These are phyloP conservation scores for Hanseniaspora sp. DNA, from an alignment of 1,139 yeast species.

Conservation along the genomic window DNA sequence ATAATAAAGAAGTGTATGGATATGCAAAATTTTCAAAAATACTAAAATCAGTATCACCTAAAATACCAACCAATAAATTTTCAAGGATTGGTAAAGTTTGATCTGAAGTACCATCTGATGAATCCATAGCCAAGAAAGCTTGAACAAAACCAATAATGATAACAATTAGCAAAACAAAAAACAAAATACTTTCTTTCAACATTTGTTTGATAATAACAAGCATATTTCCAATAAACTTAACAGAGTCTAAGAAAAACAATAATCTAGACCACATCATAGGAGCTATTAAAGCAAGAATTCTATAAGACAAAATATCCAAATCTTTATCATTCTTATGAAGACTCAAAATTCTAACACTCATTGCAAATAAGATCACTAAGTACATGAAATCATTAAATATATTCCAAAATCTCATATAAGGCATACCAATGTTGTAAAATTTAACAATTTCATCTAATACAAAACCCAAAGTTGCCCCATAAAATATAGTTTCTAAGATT, in stretches of 20 bases:
- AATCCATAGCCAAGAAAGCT: conserved; percentile 77
- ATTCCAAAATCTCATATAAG: conserved; percentile 69
- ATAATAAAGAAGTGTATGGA: conserved; percentile 70
- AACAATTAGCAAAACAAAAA: conserved; percentile 60
- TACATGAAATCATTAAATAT: conserved; percentile 67
- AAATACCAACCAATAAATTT: conserved; percentile 57
- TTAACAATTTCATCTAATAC: conserved; percentile 57
- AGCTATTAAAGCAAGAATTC: conserved; percentile 67
- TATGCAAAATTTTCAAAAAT: conserved; percentile 65
- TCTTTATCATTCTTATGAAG: conserved; percentile 29
- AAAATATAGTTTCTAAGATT: conserved; percentile 46
- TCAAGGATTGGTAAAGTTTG: conserved; percentile 55
- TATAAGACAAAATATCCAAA: conserved; percentile 51
- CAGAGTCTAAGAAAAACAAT: conserved; percentile 64
- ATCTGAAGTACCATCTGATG: conserved; percentile 74
- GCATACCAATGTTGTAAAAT: conserved; percentile 63
- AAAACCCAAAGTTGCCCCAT: conserved; percentile 56
- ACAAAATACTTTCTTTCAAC: conserved; percentile 75
- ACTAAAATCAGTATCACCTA: conserved; percentile 63
- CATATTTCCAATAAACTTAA: conserved; percentile 79
- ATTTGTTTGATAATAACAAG: conserved; percentile 72
- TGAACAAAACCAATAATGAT: conserved; percentile 73
- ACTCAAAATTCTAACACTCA: conserved; percentile 47
- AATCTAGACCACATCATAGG: conserved; percentile 82
- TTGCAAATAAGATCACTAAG: conserved; percentile 41